Percentiles rank a stretch among this genome's conserved stretches.
Evolutionary conservation across 805 yeast species (phyloP).

Genomic region (Brettanomyces anomalus): DNA sequence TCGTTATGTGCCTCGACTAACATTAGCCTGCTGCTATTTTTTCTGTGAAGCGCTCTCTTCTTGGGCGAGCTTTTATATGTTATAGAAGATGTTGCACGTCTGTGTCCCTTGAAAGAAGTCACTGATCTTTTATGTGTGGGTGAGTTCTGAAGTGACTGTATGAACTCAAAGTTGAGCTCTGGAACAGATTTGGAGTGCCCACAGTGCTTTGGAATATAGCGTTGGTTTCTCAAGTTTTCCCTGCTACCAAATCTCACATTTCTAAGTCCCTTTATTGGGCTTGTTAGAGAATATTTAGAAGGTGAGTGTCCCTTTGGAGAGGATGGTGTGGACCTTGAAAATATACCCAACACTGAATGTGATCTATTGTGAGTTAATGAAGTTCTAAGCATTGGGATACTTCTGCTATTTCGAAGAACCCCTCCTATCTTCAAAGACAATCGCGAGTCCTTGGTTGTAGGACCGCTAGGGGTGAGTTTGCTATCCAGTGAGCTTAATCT

Average conservation of each 20-base stretch:
- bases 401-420: background rate
- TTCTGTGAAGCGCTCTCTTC: background rate
- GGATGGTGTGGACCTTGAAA: constrained; percentile 1
- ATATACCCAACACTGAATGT: background rate
- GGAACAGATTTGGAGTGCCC: constrained; percentile 14
- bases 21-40: background rate
- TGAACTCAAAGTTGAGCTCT: constrained; percentile 20
- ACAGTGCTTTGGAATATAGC: background rate
- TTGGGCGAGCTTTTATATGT: background rate
- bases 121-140: constrained; percentile 13
- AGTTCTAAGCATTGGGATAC: constrained; percentile 1
- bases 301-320: constrained; percentile 5
- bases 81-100: constrained; percentile 1
- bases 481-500: too few relatives aligned
- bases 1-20: background rate
- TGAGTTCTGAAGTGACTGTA: constrained; percentile 19
- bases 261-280: constrained; percentile 20
- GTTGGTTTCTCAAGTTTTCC: background rate
- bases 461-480: background rate
- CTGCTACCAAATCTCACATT: constrained; percentile 14
- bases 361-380: background rate
- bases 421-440: background rate
- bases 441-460: background rate
- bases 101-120: constrained; percentile 8
- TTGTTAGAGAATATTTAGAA: constrained; percentile 11